These are phyloP conservation scores for Lichtheimia ramosa DNA, from an alignment of 371 early-diverging fungal genomes.

Conservation along the genomic window DNA sequence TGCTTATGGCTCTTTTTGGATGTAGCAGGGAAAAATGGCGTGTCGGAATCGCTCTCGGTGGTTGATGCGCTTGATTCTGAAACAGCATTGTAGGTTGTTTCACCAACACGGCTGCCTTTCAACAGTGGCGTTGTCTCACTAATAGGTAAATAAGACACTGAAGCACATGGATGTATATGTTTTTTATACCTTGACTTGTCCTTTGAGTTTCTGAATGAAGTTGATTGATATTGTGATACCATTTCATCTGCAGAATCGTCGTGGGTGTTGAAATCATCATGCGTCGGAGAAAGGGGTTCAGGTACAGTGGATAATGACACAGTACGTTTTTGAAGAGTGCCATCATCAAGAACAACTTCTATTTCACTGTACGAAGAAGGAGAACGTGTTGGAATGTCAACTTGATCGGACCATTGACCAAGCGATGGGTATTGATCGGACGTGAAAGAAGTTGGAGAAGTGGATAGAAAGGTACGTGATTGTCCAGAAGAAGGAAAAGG, in stretches of 20 bases:
- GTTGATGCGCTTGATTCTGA: slow-evolving; percentile 5
- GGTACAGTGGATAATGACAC: slow-evolving; percentile 31
- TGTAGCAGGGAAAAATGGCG: neutral
- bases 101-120: neutral
- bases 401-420: slow-evolving; percentile 11
- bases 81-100: slow-evolving; percentile 3
- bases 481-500: slow-evolving; percentile 6
- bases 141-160: neutral
- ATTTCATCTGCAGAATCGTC: neutral
- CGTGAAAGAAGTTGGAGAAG: slow-evolving; percentile 1
- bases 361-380: slow-evolving; percentile 22
- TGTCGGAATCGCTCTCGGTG: slow-evolving; percentile 5
- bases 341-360: slow-evolving; percentile 34
- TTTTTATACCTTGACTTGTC: neutral
- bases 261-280: neutral
- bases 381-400: slow-evolving; percentile 6
- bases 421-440: slow-evolving; percentile 5
- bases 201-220: neutral
- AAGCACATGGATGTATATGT: neutral
- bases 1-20: too few species aligned
- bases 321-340: slow-evolving; percentile 26
- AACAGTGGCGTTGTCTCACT: slow-evolving; percentile 11
- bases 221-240: too few species aligned
- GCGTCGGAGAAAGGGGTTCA: slow-evolving; percentile 6
- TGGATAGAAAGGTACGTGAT: neutral